These are phyloP conservation scores for Glomus cerebriforme DNA, from an alignment of 192 early-diverging fungal genomes.

Conservation along the genomic window DNA sequence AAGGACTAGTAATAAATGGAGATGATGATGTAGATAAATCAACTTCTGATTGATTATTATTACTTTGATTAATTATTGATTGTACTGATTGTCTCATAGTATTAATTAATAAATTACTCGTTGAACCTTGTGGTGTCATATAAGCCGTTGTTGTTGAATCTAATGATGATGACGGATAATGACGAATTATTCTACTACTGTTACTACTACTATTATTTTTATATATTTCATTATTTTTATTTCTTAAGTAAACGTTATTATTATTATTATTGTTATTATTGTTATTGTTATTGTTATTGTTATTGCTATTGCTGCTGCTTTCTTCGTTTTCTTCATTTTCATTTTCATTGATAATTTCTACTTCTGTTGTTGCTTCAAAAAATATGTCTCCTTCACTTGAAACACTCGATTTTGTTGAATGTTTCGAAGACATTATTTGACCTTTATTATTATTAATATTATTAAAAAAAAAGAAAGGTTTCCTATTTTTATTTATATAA, in stretches of 20 bases:
- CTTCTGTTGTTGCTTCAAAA: conserved; percentile 18
- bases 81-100: not conserved
- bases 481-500: too few species aligned
- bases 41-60: not conserved
- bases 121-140: conserved; percentile 22
- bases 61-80: not conserved
- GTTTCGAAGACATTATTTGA: not conserved
- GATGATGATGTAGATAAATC: not conserved
- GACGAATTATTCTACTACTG: not conserved
- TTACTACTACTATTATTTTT: not conserved
- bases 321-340: not conserved
- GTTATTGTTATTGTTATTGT: not conserved
- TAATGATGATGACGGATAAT: not conserved
- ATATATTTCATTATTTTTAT: not conserved
- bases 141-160: conserved; percentile 1
- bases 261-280: not conserved
- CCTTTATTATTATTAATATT: not conserved
- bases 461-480: not conserved
- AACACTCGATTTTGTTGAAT: conserved; percentile 24
- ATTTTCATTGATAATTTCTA: conserved; percentile 13
- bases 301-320: not conserved
- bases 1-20: conserved; percentile 16
- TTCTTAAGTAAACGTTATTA: not conserved
- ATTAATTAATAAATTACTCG: conserved; percentile 16
- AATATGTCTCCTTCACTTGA: conserved; percentile 23